Conservation (phyloP, 345 rosid genomes). For the Murraya koenigii region DNA sequence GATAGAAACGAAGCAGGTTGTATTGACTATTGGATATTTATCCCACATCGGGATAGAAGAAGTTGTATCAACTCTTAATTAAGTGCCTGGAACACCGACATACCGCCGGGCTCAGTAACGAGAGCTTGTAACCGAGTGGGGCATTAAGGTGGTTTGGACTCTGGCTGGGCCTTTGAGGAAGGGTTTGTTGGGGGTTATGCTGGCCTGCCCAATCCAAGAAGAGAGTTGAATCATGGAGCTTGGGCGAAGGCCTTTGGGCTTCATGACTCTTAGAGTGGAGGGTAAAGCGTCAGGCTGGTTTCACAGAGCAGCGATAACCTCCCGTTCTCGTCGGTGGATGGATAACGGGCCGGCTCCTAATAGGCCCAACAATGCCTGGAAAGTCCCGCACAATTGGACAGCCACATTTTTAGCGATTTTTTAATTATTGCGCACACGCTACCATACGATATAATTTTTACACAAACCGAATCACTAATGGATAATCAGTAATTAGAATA, state of each 20-base stretch:
- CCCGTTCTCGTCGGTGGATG: constrained; percentile 21
- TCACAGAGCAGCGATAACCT: constrained; percentile 44
- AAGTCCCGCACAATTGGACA: background rate
- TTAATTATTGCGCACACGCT: too few species aligned
- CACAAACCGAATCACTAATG: too few species aligned
- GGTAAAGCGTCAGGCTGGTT: constrained; percentile 45
- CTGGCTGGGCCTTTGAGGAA: too few species aligned
- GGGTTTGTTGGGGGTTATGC: background rate
- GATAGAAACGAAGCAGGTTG: too few species aligned
- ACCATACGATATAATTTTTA: too few species aligned
- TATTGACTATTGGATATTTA: background rate
- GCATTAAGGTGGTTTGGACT: background rate
- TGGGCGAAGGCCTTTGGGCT: constrained; percentile 21
- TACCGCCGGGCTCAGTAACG: background rate
- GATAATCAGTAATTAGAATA: too few species aligned
- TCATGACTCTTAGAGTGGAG: constrained; percentile 16
- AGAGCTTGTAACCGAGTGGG: background rate
- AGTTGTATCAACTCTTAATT: background rate
- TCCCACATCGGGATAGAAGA: background rate
- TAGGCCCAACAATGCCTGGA: background rate
- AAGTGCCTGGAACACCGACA: fast-evolving
- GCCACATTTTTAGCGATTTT: background rate
- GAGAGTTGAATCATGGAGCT: background rate
- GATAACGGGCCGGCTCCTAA: background rate
- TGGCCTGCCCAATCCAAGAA: background rate